Percentiles rank a stretch among this genome's conserved stretches.
Conservation (phyloP, 148 eudicot species). For the Agrostemma githago region DNA sequence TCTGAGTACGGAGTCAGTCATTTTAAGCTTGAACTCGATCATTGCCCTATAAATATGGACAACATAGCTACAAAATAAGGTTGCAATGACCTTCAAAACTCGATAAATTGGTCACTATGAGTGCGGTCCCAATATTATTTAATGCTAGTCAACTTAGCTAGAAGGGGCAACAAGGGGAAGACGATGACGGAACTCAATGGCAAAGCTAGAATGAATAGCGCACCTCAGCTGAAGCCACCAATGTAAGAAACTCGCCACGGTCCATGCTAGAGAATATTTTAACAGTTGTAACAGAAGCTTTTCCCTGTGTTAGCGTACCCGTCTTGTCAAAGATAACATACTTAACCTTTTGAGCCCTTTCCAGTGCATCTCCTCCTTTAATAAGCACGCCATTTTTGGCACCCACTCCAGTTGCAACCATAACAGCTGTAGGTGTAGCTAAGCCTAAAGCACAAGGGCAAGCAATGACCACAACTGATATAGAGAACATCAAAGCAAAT, state of each 20-base stretch:
- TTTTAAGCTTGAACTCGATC: no score
- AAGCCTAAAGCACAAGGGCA: slow-evolving; percentile 98
- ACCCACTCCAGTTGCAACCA: slow-evolving; percentile 99
- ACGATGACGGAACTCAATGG: neutral
- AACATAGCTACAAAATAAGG: neutral
- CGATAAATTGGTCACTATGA: neutral
- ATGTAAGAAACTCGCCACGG: slow-evolving; percentile 80
- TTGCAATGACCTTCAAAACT: neutral
- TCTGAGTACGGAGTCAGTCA: no score
- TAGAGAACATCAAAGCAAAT: slow-evolving; percentile 90
- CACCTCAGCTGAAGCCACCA: slow-evolving; percentile 99
- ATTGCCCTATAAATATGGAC: neutral
- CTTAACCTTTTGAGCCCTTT: slow-evolving; percentile 81
- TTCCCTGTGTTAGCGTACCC: slow-evolving; percentile 94
- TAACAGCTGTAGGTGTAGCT: slow-evolving; percentile 98
- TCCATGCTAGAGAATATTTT: slow-evolving; percentile 77
- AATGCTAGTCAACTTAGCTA: neutral
- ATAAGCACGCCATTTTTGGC: slow-evolving; percentile 92
- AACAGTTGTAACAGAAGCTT: slow-evolving; percentile 77
- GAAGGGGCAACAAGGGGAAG: neutral
- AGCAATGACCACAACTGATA: slow-evolving; percentile 94
- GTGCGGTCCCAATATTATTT: neutral
- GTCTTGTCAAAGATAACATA: slow-evolving; percentile 95
- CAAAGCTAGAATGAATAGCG: slow-evolving; percentile 1
- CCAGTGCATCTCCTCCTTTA: slow-evolving; percentile 98